Base-by-base conservation (phyloP, 2,329 filamentous ascomycete species). In the Periconia digitata region DNA sequence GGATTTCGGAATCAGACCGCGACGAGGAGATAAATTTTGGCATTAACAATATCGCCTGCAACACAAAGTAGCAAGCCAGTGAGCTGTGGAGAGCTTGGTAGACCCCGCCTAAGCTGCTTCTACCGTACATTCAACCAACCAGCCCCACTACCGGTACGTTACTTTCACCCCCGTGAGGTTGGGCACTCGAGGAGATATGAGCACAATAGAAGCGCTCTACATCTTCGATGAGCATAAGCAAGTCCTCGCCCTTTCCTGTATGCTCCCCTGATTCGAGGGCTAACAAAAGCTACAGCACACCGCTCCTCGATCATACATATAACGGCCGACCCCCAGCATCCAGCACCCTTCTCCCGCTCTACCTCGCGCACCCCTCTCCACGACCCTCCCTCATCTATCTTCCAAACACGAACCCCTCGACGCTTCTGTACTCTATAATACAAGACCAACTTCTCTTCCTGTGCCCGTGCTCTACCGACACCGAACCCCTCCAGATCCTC, bases 181-280 rank as follows among this genome's bases (percentile, higher is more conserved):
- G 13, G n/a, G 40, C 39, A 32, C 38, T 12, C 37, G 21, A 21
- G 16, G 35, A 22, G 41, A 49, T 40, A 79, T 79, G 76, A 74
- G 90, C 76, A 85, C 89, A 69, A 89, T 99, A 68, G 92, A 97
- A 79, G 94, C 92, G 70, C 80, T 99, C 66, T 92, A 97, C 78
- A 91, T 99, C 71, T 96, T 89, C 74, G 92, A 97, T 82, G 92
- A 96, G 78, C 85, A 92, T 75, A 90, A 92, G 92, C 95, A 77
- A 40, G 40, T n/a, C n/a, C n/a, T n/a, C n/a, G n/a, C 15, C n/a
- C 22, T 12, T 10, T n/a, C 34, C 21, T 3, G 38, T 18, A 36
- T 6, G 24, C 18, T 24, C 8, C 22, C 40, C 8, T 23, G 12
- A 40, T 6, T 16, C n/a, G 22, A n/a, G 13, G 3, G 12, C 10